Conservation (phyloP, 805 yeast genomes). For the Torulaspora delbrueckii region DNA sequence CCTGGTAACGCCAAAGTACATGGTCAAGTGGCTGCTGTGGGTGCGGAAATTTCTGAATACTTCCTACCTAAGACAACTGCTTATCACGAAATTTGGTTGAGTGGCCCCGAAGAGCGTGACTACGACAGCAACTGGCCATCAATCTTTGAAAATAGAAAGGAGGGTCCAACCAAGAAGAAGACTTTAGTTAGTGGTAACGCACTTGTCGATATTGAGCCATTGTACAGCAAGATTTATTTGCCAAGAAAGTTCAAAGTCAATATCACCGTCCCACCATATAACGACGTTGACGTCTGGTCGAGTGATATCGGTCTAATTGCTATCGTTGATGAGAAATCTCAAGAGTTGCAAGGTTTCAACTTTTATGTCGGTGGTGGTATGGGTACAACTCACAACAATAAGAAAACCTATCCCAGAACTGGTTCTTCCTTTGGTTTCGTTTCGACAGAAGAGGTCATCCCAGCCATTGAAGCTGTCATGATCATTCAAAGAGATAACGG, state of each 20-base stretch:
- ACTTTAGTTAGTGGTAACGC: constrained; percentile 83
- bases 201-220: constrained; percentile 75
- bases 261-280: constrained; percentile 91
- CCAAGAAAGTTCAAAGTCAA: constrained; percentile 96
- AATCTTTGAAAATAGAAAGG: constrained; percentile 59
- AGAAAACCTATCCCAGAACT: constrained; percentile 92
- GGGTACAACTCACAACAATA: constrained; percentile 97
- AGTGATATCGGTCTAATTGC: constrained; percentile 92
- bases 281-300: constrained; percentile 94
- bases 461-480: constrained; percentile 88
- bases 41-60: constrained; percentile 67
- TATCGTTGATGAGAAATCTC: constrained; percentile 60
- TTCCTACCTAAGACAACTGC: constrained; percentile 90
- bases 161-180: constrained; percentile 77
- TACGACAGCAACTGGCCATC: constrained; percentile 55
- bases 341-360: constrained; percentile 72
- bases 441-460: constrained; percentile 57
- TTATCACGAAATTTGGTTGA: constrained; percentile 94
- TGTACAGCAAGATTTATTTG: constrained; percentile 78
- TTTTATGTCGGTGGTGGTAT: constrained; percentile 96
- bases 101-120: constrained; percentile 74
- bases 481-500: constrained; percentile 91
- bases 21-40: constrained; percentile 59
- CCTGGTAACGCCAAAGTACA: constrained; percentile 83
- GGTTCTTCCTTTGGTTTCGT: constrained; percentile 84